A percentile compares a stretch with the other conserved stretches of the same genome.
Conservation (phyloP, 1,139 yeast genomes). For the Taphrina flavorubra region DNA sequence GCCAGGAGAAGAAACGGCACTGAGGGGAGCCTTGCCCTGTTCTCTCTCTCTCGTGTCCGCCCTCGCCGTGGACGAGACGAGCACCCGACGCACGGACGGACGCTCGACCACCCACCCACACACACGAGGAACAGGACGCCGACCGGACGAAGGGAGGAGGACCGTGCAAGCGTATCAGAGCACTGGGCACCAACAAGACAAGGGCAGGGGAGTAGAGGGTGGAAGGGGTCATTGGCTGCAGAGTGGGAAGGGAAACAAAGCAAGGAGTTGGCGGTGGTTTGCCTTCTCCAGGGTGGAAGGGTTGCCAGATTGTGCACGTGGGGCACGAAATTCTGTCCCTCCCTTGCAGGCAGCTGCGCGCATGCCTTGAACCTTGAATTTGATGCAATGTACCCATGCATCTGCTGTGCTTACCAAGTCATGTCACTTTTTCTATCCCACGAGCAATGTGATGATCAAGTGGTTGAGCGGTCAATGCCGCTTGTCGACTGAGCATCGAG, state of each 20-base stretch:
- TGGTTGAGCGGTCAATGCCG: too few relatives aligned
- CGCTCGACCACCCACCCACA: not conserved
- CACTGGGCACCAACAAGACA: not conserved
- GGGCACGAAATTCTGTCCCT: too few relatives aligned
- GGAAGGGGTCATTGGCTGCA: not conserved
- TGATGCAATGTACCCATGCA: too few relatives aligned
- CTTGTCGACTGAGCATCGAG: too few relatives aligned
- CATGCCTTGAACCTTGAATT: not conserved
- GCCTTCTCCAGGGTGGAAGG: too few relatives aligned
- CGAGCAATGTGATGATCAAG: too few relatives aligned
- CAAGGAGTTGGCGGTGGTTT: not conserved
- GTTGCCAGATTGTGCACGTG: too few relatives aligned
- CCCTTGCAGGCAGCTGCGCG: too few relatives aligned
- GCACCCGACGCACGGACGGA: constrained; percentile 3
- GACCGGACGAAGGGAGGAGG: not conserved
- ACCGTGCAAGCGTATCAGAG: not conserved
- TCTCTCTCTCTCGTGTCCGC: constrained; percentile 8
- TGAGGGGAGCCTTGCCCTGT: not conserved
- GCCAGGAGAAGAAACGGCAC: not conserved
- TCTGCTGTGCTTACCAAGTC: too few relatives aligned
- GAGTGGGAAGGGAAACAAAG: not conserved
- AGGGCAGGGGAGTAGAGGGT: not conserved
- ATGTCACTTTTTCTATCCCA: too few relatives aligned
- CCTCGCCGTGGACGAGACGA: not conserved
- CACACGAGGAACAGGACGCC: not conserved